Conservation (phyloP, 2,329 filamentous ascomycete species). For the Cercospora sojina region DNA sequence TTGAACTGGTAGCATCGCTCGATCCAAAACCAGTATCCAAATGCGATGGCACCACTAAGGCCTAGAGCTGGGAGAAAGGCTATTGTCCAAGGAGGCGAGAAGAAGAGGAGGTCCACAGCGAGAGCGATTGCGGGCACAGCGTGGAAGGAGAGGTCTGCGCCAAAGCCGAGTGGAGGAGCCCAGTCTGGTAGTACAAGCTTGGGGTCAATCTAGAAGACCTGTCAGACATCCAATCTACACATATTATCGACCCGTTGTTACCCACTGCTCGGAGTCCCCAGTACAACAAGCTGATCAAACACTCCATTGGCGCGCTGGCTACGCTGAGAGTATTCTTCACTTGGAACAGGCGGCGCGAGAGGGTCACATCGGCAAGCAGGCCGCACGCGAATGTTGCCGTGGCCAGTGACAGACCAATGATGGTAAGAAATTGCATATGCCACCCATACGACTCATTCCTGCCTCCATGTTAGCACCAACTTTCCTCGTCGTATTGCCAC, state of each 20-base stretch:
- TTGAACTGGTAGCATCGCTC: slow-evolving; percentile 69
- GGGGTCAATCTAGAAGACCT: slow-evolving; percentile 42
- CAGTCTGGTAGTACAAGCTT: slow-evolving; percentile 55
- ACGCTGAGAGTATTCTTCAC: slow-evolving; percentile 68
- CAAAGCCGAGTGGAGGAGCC: slow-evolving; percentile 43
- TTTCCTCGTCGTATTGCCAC: background rate
- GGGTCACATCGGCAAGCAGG: slow-evolving; percentile 63
- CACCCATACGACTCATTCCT: slow-evolving; percentile 64
- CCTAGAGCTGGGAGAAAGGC: slow-evolving; percentile 58
- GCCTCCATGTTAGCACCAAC: slow-evolving; percentile 18
- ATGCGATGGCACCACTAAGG: slow-evolving; percentile 59
- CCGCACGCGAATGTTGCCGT: slow-evolving; percentile 61
- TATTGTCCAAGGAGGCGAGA: slow-evolving; percentile 72
- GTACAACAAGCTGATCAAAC: slow-evolving; percentile 69
- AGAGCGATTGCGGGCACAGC: slow-evolving; percentile 65
- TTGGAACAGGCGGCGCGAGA: slow-evolving; percentile 58
- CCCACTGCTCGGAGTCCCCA: slow-evolving; percentile 63
- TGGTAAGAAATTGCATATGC: slow-evolving; percentile 71
- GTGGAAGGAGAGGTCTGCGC: slow-evolving; percentile 65
- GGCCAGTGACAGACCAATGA: slow-evolving; percentile 65
- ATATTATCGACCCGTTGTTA: background rate
- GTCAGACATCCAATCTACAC: background rate
- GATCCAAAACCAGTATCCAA: slow-evolving; percentile 74
- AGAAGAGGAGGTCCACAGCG: slow-evolving; percentile 62
- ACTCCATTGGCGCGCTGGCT: slow-evolving; percentile 66